These are phyloP conservation scores for Pythium vanterpoolii DNA, from an alignment of 352 stramenopile genomes.

Conservation along the genomic window DNA sequence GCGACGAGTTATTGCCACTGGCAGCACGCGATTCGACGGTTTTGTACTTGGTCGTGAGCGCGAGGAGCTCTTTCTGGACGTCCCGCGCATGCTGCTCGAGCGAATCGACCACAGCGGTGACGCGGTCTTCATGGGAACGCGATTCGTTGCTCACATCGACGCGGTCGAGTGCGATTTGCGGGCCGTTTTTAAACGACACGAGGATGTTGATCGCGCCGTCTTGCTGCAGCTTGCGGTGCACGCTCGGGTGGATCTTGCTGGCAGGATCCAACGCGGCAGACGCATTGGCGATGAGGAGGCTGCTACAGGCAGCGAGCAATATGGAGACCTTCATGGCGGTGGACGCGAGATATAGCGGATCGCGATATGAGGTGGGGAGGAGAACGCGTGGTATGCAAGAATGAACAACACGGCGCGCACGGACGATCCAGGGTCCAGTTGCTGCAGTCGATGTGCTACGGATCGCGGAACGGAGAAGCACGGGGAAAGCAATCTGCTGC, in stretches of 20 bases:
- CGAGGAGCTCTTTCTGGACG: conserved; percentile 10
- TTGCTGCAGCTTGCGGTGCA: conserved; percentile 14
- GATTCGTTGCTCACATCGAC: conserved; percentile 10
- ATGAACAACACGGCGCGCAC: background rate
- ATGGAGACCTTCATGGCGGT: background rate
- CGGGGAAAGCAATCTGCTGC: background rate
- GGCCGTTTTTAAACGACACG: conserved; percentile 20
- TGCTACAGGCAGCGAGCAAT: background rate
- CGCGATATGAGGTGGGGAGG: too few relatives aligned
- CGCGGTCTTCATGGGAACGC: conserved; percentile 7
- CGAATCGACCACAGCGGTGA: conserved; percentile 12
- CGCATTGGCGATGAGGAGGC: background rate
- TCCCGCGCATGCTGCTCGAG: conserved; percentile 14
- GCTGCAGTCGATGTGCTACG: background rate
- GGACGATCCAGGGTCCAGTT: background rate
- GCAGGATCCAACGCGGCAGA: background rate
- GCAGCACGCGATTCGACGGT: background rate
- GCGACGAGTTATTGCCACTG: background rate
- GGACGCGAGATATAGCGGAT: too few relatives aligned
- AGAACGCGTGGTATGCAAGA: background rate
- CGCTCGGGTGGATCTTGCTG: conserved; percentile 20
- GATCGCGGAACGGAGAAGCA: background rate
- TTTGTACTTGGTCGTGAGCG: conserved; percentile 18
- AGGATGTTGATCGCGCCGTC: conserved; percentile 19
- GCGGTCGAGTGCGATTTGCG: conserved; percentile 3